Evolutionary conservation across 768 basidiomycete genomes (phyloP).

Genomic region (Boletus reticulatus): DNA sequence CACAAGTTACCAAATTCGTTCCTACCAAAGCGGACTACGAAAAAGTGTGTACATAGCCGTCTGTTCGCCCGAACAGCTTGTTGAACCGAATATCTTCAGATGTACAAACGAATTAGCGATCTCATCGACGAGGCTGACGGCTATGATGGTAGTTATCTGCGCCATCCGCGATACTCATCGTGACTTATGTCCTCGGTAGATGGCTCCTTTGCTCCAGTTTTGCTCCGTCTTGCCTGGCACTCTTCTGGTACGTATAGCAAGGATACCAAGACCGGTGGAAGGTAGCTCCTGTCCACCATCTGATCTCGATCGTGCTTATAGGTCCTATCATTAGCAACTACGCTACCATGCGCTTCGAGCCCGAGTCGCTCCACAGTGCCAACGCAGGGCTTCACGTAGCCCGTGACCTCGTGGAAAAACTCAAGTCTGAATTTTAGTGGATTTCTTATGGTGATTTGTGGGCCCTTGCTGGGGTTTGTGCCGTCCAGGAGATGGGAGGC

Average conservation of each 20-base stretch:
- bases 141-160: slow-evolving; percentile 72
- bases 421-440: slow-evolving; percentile 89
- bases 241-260: too few species aligned
- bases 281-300: too few species aligned
- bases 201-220: slow-evolving; percentile 88
- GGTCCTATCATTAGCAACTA: too few species aligned
- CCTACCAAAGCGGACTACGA: slow-evolving; percentile 86
- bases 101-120: slow-evolving; percentile 88
- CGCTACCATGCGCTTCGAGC: too few species aligned
- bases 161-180: not conserved
- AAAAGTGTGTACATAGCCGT: slow-evolving; percentile 55
- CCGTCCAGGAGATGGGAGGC: slow-evolving; percentile 91
- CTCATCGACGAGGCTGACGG: slow-evolving; percentile 61
- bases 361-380: too few species aligned
- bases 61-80: not conserved
- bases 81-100: slow-evolving; percentile 39
- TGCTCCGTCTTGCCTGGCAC: too few species aligned
- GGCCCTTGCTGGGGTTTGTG: slow-evolving; percentile 93
- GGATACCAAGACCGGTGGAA: too few species aligned
- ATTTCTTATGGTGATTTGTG: slow-evolving; percentile 96
- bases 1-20: slow-evolving; percentile 67
- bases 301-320: too few species aligned
- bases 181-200: slow-evolving; percentile 42
- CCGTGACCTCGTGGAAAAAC: slow-evolving; percentile 76
- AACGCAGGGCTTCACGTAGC: slow-evolving; percentile 75